A percentile compares a stretch with the other conserved stretches of the same genome.
These are phyloP conservation scores for Kwoniella pini DNA, from an alignment of 768 basidiomycete genomes.

Conservation along the genomic window DNA sequence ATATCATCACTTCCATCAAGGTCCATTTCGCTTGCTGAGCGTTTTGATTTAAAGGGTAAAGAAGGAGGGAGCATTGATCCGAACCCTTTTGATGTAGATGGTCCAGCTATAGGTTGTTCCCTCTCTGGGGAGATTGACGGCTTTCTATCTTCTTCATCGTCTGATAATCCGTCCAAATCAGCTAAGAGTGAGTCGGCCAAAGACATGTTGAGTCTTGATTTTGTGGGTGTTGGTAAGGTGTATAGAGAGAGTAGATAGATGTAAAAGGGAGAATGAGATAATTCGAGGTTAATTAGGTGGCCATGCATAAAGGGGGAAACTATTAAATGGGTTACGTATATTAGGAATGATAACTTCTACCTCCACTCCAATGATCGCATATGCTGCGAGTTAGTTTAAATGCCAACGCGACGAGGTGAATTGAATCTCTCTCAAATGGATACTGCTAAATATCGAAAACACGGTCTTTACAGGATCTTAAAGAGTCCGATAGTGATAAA, in stretches of 20 bases:
- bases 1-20: slow-evolving; percentile 63
- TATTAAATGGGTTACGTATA: too few relatives aligned
- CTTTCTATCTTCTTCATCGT: slow-evolving; percentile 54
- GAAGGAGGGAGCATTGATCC: slow-evolving; percentile 52
- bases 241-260: not conserved
- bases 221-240: not conserved
- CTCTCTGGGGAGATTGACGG: slow-evolving; percentile 15
- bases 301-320: not conserved
- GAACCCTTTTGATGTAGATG: slow-evolving; percentile 24
- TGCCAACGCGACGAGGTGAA: not conserved
- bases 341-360: too few relatives aligned
- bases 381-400: not conserved
- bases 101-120: slow-evolving; percentile 9
- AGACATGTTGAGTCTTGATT: slow-evolving; percentile 44
- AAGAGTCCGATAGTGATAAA: too few relatives aligned
- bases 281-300: not conserved
- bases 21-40: slow-evolving; percentile 56
- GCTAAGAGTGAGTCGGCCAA: slow-evolving; percentile 91
- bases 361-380: not conserved
- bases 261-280: not conserved
- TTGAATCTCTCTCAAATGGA: too few relatives aligned
- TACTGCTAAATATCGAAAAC: too few relatives aligned
- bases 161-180: slow-evolving; percentile 84
- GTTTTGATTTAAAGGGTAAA: slow-evolving; percentile 33
- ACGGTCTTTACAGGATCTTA: too few relatives aligned